Evolutionary conservation across 306 rosid genomes (phyloP).

Genomic region (Cucurbita ficifolia): DNA sequence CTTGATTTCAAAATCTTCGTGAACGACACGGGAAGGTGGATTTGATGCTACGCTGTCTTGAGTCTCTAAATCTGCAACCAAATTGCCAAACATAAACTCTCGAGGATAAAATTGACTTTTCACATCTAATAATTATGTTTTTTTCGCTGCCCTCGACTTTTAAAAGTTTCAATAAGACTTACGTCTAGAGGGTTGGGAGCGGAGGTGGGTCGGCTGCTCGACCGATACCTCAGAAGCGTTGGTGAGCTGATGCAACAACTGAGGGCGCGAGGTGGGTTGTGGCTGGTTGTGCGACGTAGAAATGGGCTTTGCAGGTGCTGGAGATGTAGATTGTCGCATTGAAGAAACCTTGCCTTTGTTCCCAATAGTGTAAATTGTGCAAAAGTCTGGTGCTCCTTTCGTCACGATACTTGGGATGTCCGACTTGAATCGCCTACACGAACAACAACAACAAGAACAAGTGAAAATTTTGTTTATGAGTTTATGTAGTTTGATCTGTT

Average conservation of each 20-base stretch:
- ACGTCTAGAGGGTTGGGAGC: not conserved
- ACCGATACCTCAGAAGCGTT: not conserved
- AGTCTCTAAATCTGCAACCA: slow-evolving; percentile 9
- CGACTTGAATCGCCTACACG: slow-evolving; percentile 47
- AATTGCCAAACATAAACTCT: not conserved
- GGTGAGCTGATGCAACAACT: not conserved
- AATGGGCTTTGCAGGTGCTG: slow-evolving; percentile 15
- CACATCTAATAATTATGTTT: not conserved
- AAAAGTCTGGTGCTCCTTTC: slow-evolving; percentile 53
- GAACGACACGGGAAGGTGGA: not conserved
- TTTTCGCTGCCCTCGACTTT: too few species aligned
- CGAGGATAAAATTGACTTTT: not conserved
- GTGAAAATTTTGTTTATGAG: not conserved
- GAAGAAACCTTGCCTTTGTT: slow-evolving; percentile 55
- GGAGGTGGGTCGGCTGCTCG: not conserved
- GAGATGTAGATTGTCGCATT: slow-evolving; percentile 28
- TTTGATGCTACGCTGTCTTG: not conserved
- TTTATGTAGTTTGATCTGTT: not conserved
- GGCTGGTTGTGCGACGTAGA: not conserved
- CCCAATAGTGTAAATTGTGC: slow-evolving; percentile 52
- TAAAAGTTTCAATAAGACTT: not conserved
- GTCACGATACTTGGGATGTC: slow-evolving; percentile 49
- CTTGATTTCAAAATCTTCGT: slow-evolving; percentile 36
- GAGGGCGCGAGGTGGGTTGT: not conserved
- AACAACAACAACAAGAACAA: not conserved